Conservation (phyloP, 1,284 basidiomycete genomes). For the Cutaneotrichosporon sp. region DNA sequence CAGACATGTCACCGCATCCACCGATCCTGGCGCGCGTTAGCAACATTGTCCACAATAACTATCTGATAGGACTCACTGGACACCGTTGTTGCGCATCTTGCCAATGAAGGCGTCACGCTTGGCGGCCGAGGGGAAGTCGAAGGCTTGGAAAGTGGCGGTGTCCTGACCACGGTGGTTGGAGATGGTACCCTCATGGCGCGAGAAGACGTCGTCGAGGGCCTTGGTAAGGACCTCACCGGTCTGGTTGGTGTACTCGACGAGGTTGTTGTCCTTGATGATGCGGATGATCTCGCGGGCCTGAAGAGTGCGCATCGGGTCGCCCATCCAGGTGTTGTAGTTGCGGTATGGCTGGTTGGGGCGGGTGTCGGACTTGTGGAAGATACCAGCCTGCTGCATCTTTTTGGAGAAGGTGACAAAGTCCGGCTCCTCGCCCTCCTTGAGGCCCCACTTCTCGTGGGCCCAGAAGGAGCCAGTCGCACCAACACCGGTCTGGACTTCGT, state of each 20-base stretch:
- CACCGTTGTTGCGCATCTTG: slow-evolving; percentile 49
- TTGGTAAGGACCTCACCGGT: slow-evolving; percentile 47
- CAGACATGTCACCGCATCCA: slow-evolving; percentile 43
- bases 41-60: background rate
- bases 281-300: slow-evolving; percentile 54
- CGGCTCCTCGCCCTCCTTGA: slow-evolving; percentile 48
- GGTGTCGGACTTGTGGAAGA: slow-evolving; percentile 54
- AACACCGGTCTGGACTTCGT: slow-evolving; percentile 55
- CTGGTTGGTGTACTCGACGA: slow-evolving; percentile 45
- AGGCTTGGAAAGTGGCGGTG: slow-evolving; percentile 54
- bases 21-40: slow-evolving; percentile 1
- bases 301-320: slow-evolving; percentile 53
- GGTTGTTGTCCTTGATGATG: slow-evolving; percentile 48
- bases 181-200: slow-evolving; percentile 28
- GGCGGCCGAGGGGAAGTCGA: slow-evolving; percentile 47
- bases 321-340: slow-evolving; percentile 49
- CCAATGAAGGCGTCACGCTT: slow-evolving; percentile 50
- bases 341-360: slow-evolving; percentile 52
- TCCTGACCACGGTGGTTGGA: slow-evolving; percentile 51
- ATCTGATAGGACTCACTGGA: slow-evolving; percentile 41
- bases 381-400: slow-evolving; percentile 53
- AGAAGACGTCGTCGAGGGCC: slow-evolving; percentile 36
- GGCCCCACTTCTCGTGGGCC: slow-evolving; percentile 56
- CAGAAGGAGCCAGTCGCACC: slow-evolving; percentile 56
- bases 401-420: slow-evolving; percentile 57